A percentile compares a stretch with the other conserved stretches of the same genome.
These are phyloP conservation scores for Tagetes erecta DNA, from an alignment of 129 eudicot genomes.

Conservation along the genomic window DNA sequence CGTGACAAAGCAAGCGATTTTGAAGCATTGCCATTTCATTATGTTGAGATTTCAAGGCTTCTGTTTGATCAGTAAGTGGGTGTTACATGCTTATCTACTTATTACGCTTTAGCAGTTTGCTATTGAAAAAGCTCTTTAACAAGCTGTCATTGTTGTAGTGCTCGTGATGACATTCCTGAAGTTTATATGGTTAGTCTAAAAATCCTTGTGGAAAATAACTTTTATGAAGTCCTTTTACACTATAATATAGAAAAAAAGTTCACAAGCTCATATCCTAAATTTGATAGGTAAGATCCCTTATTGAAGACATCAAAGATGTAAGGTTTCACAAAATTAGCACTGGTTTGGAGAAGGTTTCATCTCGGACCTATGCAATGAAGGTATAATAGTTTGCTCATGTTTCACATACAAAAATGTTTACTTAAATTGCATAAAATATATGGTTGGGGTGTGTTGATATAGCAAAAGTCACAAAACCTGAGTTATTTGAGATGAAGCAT, in stretches of 20 bases:
- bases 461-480: neutral
- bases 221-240: neutral
- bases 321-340: conserved; percentile 89
- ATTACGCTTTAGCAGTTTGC: neutral
- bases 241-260: conserved; percentile 2
- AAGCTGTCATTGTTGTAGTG: conserved; percentile 49
- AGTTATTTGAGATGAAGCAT: neutral
- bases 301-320: conserved; percentile 97
- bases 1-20: conserved; percentile 71
- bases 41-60: conserved; percentile 91
- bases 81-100: conserved; percentile 10
- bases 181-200: conserved; percentile 73
- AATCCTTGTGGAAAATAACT: neutral
- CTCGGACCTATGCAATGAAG: conserved; percentile 82
- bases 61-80: conserved; percentile 92
- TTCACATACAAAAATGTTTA: neutral
- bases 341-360: conserved; percentile 81
- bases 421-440: conserved; percentile 8
- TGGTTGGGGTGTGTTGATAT: neutral
- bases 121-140: conserved; percentile 17
- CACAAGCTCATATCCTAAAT: neutral
- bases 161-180: conserved; percentile 85
- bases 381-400: conserved; percentile 37
- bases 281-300: conserved; percentile 84
- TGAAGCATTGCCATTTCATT: conserved; percentile 89